These are phyloP conservation scores for Canariomyces notabilis DNA, from an alignment of 2,329 filamentous ascomycete genomes.

Conservation along the genomic window DNA sequence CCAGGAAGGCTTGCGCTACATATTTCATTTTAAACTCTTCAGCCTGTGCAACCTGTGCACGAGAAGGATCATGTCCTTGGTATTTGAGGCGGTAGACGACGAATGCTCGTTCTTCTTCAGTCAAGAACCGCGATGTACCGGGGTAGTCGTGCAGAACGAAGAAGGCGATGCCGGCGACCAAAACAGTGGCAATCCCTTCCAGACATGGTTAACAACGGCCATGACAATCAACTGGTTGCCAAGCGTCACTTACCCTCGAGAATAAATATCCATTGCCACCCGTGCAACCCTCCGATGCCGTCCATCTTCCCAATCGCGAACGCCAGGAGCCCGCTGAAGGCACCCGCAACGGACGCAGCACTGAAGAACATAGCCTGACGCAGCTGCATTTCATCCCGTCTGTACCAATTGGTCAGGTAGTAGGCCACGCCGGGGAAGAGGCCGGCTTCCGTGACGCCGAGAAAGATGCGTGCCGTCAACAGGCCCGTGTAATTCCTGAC, in stretches of 20 bases:
- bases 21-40: conserved; percentile 74
- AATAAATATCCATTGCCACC: conserved; percentile 65
- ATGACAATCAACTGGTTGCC: conserved; percentile 16
- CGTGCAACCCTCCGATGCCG: conserved; percentile 53
- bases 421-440: conserved; percentile 61
- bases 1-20: conserved; percentile 64
- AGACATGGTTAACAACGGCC: conserved; percentile 5
- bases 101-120: conserved; percentile 63
- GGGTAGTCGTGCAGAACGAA: conserved; percentile 78
- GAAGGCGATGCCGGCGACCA: conserved; percentile 62
- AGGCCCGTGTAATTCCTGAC: conserved; percentile 45
- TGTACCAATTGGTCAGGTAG: conserved; percentile 56
- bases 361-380: conserved; percentile 73
- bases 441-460: conserved; percentile 64
- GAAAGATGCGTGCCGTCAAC: conserved; percentile 47
- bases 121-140: conserved; percentile 69
- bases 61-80: conserved; percentile 44
- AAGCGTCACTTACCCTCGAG: conserved; percentile 53
- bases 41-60: conserved; percentile 50
- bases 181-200: conserved; percentile 24
- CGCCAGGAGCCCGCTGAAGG: conserved; percentile 67
- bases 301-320: conserved; percentile 67
- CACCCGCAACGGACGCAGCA: conserved; percentile 72
- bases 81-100: conserved; percentile 65
- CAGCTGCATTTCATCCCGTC: conserved; percentile 50